Conservation (phyloP, 805 yeast species). For the Candida boleticola region DNA sequence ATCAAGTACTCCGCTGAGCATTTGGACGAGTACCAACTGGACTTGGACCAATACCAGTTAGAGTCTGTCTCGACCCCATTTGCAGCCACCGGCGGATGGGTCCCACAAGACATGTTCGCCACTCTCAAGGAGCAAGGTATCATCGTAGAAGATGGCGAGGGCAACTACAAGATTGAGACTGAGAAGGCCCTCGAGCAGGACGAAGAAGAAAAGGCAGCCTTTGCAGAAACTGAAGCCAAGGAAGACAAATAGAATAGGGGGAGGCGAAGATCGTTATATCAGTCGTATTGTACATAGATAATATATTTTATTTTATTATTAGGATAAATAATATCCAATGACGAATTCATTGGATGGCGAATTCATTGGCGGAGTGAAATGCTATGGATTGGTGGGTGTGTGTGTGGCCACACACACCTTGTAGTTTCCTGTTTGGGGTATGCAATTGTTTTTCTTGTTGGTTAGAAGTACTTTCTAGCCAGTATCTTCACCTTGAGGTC, state of each 20-base stretch:
- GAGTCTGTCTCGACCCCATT: constrained; percentile 72
- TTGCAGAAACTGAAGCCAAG: constrained; percentile 1
- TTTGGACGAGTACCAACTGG: constrained; percentile 54
- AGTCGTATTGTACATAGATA: background rate
- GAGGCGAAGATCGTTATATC: background rate
- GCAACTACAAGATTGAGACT: constrained; percentile 36
- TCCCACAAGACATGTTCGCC: constrained; percentile 90
- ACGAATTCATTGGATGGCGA: too few species aligned
- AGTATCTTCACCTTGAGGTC: constrained; percentile 68
- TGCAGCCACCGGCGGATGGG: constrained; percentile 91
- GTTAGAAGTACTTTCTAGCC: constrained; percentile 72
- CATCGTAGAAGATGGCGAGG: constrained; percentile 53
- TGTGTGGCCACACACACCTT: background rate
- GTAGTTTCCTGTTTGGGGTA: too few species aligned
- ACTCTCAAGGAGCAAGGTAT: constrained; percentile 66
- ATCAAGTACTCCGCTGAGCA: constrained; percentile 57
- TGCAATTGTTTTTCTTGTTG: background rate
- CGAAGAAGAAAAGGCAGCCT: background rate
- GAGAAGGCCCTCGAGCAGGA: constrained; percentile 21
- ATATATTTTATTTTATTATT: background rate
- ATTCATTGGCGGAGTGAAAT: too few species aligned
- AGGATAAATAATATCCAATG: background rate
- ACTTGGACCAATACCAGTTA: constrained; percentile 65
- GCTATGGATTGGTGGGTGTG: background rate
- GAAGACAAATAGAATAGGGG: constrained; percentile 1